Evolutionary conservation across 73 alveolate genomes (phyloP).

Genomic region (Tetrahymena thermophila): DNA sequence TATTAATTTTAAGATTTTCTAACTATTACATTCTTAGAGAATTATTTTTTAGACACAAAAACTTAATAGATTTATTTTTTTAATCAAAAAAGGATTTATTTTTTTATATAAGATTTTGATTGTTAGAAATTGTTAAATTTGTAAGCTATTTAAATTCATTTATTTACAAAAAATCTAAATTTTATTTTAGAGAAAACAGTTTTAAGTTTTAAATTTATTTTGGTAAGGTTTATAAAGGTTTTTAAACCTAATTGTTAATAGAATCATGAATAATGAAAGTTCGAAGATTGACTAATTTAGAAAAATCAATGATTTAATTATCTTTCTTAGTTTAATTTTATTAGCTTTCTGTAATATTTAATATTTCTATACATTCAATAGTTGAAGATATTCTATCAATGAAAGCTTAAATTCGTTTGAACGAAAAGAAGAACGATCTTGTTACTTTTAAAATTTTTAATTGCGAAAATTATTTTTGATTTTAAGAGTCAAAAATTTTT

Average conservation of each 20-base stretch:
- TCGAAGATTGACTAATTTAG: neutral
- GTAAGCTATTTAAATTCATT: neutral
- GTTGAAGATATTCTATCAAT: neutral
- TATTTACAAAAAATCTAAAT: neutral
- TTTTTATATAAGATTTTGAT: neutral
- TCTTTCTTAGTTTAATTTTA: neutral
- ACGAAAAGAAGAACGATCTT: neutral
- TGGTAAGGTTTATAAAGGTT: neutral
- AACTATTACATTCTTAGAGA: neutral
- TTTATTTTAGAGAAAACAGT: neutral
- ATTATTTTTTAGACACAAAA: neutral
- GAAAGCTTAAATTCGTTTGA: neutral
- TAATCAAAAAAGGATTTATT: neutral
- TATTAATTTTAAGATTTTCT: neutral
- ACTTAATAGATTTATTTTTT: neutral
- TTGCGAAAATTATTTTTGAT: neutral
- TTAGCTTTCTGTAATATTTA: neutral
- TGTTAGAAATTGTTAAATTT: neutral
- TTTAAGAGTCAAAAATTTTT: neutral
- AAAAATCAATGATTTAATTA: neutral
- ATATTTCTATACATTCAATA: neutral
- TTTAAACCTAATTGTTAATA: neutral
- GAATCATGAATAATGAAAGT: neutral
- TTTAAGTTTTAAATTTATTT: neutral
- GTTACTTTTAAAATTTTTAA: neutral